Base-by-base conservation (phyloP, 164 flowering plant species). In the Nelumbo lutea region DNA sequence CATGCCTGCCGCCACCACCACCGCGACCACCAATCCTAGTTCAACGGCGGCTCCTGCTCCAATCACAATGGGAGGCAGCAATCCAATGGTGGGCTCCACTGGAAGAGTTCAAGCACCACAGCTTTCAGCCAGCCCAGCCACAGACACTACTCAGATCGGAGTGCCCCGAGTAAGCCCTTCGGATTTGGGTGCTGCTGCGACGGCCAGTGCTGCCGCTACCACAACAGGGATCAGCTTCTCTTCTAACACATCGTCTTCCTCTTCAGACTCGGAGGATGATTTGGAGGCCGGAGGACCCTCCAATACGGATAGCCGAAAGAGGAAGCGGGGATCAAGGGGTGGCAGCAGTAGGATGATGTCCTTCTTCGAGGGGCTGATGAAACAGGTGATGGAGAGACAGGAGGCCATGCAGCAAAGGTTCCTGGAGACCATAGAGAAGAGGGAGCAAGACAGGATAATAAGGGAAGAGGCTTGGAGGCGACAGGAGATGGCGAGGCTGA, bases 381-480 rank as follows among this genome's bases (percentile, higher is more conserved):
- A 82, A 62, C 84, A 86, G 69, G 90, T 90, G 58, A 79, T 90
- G 86, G 83, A 87, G 73, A 87, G 83, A 80, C 96, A 88, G 67
- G 93, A 87, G 75, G 73, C 73, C 11, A 79, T 87, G 87, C 90
- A 85, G 68, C 87, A 83, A 65, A 79, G 80, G 59, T 84, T 90
- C 47, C 43, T 90, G 44, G 91, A 88, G 51, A 82, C 83, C 6
- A 80, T 90, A 5, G 93, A 90, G 76, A 88, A 85, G 79, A 80
- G 88, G 68, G 96, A 90, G 73, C 86, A 83, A 59, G 96, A 87
- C 5, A 73, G 96, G 61, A 75, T 83, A 81, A 76, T 80, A 2
- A 75, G 91, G 62, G 96, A 88, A 70, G 96, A 90, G 43, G 87
- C 87, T 13, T 90, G 96, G 96, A 87, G 77, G 80, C 76, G 78